Evolutionary conservation across 164 flowering plant genomes (phyloP).

Genomic region (Vitis rupestris): DNA sequence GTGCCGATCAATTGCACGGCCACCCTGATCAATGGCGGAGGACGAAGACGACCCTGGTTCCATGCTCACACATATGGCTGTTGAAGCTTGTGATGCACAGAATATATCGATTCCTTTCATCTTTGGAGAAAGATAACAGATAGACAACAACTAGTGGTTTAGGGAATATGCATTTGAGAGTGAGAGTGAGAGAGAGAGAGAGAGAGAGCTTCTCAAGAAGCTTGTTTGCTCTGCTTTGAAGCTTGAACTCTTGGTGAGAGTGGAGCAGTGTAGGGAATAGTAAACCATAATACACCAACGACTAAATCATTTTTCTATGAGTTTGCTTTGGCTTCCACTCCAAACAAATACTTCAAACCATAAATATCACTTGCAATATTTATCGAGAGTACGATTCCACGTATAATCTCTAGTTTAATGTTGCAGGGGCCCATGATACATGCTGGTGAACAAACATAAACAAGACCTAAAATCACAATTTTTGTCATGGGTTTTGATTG

Average conservation of each 20-base stretch:
- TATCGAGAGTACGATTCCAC: too few species aligned
- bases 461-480: too few species aligned
- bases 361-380: too few species aligned
- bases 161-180: constrained; percentile 19
- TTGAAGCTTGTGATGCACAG: constrained; percentile 55
- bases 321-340: too few species aligned
- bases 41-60: constrained; percentile 25
- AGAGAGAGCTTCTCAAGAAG: constrained; percentile 5
- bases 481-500: too few species aligned
- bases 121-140: constrained; percentile 1
- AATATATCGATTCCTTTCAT: constrained; percentile 42
- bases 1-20: constrained; percentile 58
- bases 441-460: too few species aligned
- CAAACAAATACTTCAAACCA: too few species aligned
- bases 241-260: neutral
- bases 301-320: too few species aligned
- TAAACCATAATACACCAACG: too few species aligned
- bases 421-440: too few species aligned
- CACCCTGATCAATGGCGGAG: constrained; percentile 21
- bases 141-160: constrained; percentile 13
- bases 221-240: constrained; percentile 12
- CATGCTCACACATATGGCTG: constrained; percentile 42
- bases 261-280: neutral
- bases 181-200: constrained; percentile 1
- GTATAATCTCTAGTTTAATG: too few species aligned